phyloP scores from a whole-genome alignment of 345 rosid genomes.

The Ricinus communis region DNA sequence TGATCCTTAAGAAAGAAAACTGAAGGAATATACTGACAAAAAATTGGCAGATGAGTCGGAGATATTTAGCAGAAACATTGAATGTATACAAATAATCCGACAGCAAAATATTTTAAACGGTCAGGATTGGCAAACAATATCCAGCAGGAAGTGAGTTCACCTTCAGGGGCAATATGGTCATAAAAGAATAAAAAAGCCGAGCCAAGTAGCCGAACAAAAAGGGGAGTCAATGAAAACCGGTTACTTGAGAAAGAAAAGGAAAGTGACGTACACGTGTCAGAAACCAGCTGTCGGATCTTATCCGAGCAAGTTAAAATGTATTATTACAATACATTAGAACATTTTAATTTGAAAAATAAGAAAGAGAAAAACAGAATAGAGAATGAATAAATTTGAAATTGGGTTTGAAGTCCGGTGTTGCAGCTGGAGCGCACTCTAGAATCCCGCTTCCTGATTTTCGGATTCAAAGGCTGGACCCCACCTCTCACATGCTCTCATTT shows the following conservation, averaged over 20 bases:
- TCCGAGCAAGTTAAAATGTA: slow-evolving; percentile 18
- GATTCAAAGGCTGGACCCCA: slow-evolving; percentile 16
- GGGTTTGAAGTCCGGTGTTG: slow-evolving; percentile 11
- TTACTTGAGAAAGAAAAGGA: neutral
- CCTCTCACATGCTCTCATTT: slow-evolving; percentile 10
- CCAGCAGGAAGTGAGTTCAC: neutral
- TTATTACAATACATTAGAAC: no score
- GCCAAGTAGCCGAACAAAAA: neutral
- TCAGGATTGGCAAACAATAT: slow-evolving; percentile 3
- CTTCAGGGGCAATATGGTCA: slow-evolving; percentile 8
- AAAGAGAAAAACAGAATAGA: neutral
- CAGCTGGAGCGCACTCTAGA: slow-evolving; percentile 11
- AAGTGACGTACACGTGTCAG: slow-evolving; percentile 36
- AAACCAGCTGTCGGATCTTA: slow-evolving; percentile 47
- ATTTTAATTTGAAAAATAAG: neutral
- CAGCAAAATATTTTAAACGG: slow-evolving; percentile 7
- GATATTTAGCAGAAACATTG: neutral
- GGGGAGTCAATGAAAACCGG: neutral
- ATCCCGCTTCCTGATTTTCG: slow-evolving; percentile 17
- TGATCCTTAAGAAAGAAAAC: neutral
- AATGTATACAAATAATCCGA: slow-evolving; percentile 6
- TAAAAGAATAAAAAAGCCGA: neutral
- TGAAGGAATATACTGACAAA: neutral
- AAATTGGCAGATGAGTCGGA: neutral
- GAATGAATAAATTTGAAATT: slow-evolving; percentile 26